These are phyloP conservation scores for Harrya chromipes DNA, from an alignment of 768 basidiomycete genomes.

Conservation along the genomic window DNA sequence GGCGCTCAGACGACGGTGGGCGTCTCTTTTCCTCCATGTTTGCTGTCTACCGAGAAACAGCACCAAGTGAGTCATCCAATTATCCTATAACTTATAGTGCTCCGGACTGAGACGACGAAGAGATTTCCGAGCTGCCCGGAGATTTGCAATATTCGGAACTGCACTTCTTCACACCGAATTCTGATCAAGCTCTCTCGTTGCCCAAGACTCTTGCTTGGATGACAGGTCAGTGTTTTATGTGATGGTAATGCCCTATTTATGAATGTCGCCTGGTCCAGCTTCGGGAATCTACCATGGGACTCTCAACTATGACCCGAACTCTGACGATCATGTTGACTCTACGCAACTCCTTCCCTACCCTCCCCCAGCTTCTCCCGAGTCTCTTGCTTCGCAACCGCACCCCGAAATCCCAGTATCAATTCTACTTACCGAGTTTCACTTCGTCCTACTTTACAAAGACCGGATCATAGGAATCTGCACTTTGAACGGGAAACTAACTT, in stretches of 20 bases:
- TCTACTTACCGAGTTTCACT: conserved; percentile 88
- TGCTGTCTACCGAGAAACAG: conserved; percentile 64
- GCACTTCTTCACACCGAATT: conserved; percentile 71
- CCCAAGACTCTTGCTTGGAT: conserved; percentile 87
- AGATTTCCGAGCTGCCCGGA: conserved; percentile 89
- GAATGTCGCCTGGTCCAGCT: conserved; percentile 38
- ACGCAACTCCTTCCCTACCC: conserved; percentile 82
- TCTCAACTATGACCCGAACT: conserved; percentile 63
- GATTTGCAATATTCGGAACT: conserved; percentile 72
- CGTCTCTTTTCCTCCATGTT: conserved; percentile 77
- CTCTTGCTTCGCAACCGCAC: conserved; percentile 13
- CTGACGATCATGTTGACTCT: conserved; percentile 75
- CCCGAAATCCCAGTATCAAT: conserved; percentile 66
- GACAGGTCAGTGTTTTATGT: conserved; percentile 55
- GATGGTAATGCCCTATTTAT: background rate
- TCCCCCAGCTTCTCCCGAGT: conserved; percentile 29
- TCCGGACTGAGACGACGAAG: conserved; percentile 41
- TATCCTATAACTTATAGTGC: background rate
- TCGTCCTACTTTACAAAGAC: conserved; percentile 80
- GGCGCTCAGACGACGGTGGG: conserved; percentile 69
- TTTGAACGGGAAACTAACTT: conserved; percentile 76
- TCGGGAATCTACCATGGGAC: conserved; percentile 87
- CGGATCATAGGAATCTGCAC: conserved; percentile 74
- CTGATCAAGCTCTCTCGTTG: conserved; percentile 64
- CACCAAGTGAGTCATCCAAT: conserved; percentile 64